Evolutionary conservation across 495 filamentous ascomycete species (phyloP).

Genomic region (Penicillium simplicissimum): DNA sequence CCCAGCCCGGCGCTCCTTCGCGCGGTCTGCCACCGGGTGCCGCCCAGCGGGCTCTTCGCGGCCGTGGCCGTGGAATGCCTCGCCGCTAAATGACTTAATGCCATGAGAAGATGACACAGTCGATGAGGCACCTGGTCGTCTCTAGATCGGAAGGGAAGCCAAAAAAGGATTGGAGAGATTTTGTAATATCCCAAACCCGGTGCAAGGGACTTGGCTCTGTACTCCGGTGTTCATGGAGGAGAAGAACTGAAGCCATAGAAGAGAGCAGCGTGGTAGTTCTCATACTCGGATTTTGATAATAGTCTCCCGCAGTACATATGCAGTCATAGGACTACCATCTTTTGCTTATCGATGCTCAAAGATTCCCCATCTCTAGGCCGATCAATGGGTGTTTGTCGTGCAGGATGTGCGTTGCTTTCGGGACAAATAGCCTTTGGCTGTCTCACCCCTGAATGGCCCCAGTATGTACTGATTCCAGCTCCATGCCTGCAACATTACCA

Average conservation of each 20-base stretch:
- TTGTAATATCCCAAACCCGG: constrained; percentile 22
- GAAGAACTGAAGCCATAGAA: constrained; percentile 10
- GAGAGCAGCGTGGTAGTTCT: constrained; percentile 17
- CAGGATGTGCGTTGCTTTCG: not conserved
- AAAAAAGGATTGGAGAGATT: constrained; percentile 13
- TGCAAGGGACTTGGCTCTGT: constrained; percentile 1
- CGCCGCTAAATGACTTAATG: constrained; percentile 36
- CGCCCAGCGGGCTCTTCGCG: constrained; percentile 83
- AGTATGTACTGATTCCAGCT: not conserved
- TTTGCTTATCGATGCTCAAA: not conserved
- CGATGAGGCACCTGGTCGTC: constrained; percentile 5
- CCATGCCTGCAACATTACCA: not conserved
- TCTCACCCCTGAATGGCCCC: not conserved
- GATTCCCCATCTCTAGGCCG: not conserved
- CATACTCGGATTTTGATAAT: constrained; percentile 10
- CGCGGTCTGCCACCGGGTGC: constrained; percentile 85
- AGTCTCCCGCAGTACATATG: constrained; percentile 12
- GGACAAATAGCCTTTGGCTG: not conserved
- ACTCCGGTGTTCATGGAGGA: constrained; percentile 2
- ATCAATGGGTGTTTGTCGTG: not conserved
- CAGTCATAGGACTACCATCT: constrained; percentile 2
- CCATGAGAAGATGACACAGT: constrained; percentile 21
- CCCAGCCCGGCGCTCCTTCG: constrained; percentile 73
- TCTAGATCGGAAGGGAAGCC: constrained; percentile 17
- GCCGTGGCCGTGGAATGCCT: constrained; percentile 89